Evolutionary conservation across 73 alveolate genomes (phyloP), one percentile per base, ranked within the genome.

Genomic region (Tetrahymena borealis): DNA sequence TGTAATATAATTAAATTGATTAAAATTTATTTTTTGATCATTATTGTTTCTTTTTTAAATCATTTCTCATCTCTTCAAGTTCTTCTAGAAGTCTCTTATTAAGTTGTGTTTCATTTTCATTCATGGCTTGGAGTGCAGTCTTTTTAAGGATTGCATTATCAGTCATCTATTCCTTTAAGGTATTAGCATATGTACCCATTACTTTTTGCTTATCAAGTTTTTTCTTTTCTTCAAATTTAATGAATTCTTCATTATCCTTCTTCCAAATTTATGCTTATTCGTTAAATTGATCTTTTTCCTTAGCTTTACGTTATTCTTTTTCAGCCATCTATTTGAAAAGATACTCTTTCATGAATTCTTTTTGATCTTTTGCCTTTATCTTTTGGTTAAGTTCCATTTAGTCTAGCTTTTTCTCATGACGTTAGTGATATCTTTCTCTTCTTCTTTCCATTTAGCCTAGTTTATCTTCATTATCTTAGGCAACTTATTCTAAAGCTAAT

Each of bases 201-300:
- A 93, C 91, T 78, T 77, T 90, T 38, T 93, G 90, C 79, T 93
- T 93, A 42, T 93, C 95, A 11, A 32, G 16, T 28, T 93, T 92
- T 85, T 90, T 93, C 78, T 93, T 38, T 40, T 93, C 91, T 42
- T 93, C 95, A 10, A 79, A 93, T 39, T 93, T 43, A 93, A 93
- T 79, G 90, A 79, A 93, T 40, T 93, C 91, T 13, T 39, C 40
- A 39, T 91, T 93, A 12, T 93, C 95, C 78, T 93, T 92, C 90
- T 93, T 79, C 95, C 95, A 93, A 15, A 93, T 79, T 0, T 41
- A 37, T 28, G 95, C 95, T 93, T 93, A 78, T 79, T 93, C 95
- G 16, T 32, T 93, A 3, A 79, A 85, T 93, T 93, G 40, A 15
- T 93, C 95, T 40, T 77, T 93, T 42, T 93, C 85, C 31, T 60